Evolutionary conservation across 2,329 filamentous ascomycete species (phyloP), one percentile per base, ranked within the genome.

Genomic region (Coniochaeta prunicola): DNA sequence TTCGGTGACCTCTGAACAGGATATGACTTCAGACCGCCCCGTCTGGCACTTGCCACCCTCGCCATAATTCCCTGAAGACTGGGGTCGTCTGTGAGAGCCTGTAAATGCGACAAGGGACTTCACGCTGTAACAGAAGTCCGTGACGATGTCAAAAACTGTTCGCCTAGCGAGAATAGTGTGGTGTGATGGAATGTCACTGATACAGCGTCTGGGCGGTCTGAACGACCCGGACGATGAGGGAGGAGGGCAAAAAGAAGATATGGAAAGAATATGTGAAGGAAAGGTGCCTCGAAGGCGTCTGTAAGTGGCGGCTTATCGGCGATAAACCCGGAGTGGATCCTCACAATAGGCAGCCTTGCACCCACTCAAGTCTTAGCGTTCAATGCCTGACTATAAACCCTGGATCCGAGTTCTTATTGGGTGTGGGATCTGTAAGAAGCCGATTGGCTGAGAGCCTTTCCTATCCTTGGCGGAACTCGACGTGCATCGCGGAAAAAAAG

Each of bases 261-360:
- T 50, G 45, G 26, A 6, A 28, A 48, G 42, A 48, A 48, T n/a
- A 42, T 42, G 38, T 24, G 40, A 45, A 45, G 40, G 36, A 24
- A 45, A 24, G 40, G 21, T 5, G 13, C 5, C 19, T 45, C 5
- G 21, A 45, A 15, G 40, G 4, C 13, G 45, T 17, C 5, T 50
- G 26, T 28, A 28, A 55, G 53, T 55, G 53, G 53, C 53, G 53
- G 53, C 53, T 53, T 55, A 55, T 55, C 53, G 53, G 30, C 53
- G 53, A 55, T 55, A 55, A 55, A 36, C 21, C 4, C 12, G 24
- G 26, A 6, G n/a, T 45, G 19, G 19, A 45, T 12, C 40, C 40
- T 10, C n/a, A 45, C 40, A 24, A 24, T 24, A 45, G 45, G 30
- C 33, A 33, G 53, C 53, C 53, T 55, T 55, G 53, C 31, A 21